Percentiles rank a stretch among this genome's conserved stretches.
Conservation (phyloP, 2,329 filamentous ascomycete genomes). For the Phialophora expanda region DNA sequence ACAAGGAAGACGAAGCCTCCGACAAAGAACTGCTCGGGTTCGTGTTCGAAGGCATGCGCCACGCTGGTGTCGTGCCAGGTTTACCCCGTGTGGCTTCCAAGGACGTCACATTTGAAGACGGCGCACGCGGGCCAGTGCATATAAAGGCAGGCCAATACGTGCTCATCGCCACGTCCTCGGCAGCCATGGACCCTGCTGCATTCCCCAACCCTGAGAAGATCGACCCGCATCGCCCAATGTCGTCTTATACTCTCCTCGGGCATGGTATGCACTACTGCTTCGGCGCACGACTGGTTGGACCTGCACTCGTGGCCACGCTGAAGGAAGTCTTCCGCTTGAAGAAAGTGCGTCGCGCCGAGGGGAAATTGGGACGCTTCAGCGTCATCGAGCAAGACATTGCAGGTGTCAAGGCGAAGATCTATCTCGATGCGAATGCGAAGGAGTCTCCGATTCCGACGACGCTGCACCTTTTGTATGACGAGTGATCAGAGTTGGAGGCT, state of each 20-base stretch:
- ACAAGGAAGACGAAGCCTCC: constrained; percentile 51
- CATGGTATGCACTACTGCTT: constrained; percentile 51
- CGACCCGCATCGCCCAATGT: constrained; percentile 51
- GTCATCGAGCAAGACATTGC: constrained; percentile 54
- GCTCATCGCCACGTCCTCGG: constrained; percentile 44
- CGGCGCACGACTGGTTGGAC: constrained; percentile 48
- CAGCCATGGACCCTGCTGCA: constrained; percentile 45
- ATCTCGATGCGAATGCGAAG: constrained; percentile 55
- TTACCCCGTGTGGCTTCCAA: constrained; percentile 57
- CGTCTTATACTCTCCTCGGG: constrained; percentile 49
- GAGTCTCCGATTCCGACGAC: constrained; percentile 55
- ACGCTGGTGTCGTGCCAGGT: constrained; percentile 59
- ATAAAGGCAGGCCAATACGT: constrained; percentile 54
- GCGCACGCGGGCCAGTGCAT: constrained; percentile 53
- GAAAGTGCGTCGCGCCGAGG: constrained; percentile 49
- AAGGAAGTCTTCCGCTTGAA: constrained; percentile 54
- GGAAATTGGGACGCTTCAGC: constrained; percentile 49
- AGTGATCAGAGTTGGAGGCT: not conserved
- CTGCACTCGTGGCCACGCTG: constrained; percentile 50
- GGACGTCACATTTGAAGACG: constrained; percentile 53
- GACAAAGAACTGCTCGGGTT: constrained; percentile 58
- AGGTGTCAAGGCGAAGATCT: constrained; percentile 55
- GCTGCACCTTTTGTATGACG: constrained; percentile 52
- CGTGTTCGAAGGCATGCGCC: constrained; percentile 62
- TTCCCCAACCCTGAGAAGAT: constrained; percentile 49